Conservation (phyloP, 2,329 filamentous ascomycete species). For the Paecilomyces variotii region DNA sequence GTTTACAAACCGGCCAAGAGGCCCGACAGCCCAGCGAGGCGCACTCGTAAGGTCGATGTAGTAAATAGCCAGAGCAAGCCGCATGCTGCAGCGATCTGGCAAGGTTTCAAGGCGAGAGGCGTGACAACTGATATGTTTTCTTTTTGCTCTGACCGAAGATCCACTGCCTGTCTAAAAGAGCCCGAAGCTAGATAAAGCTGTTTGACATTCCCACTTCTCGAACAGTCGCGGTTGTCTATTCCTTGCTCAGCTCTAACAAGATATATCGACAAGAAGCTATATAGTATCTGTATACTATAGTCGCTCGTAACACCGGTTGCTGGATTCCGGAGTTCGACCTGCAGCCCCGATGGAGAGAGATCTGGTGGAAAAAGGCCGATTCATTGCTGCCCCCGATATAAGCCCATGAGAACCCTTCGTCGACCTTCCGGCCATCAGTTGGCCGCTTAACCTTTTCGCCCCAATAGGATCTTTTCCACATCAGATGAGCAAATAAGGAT, state of each 20-base stretch:
- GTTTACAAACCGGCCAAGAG: constrained; percentile 20
- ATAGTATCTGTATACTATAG: constrained; percentile 46
- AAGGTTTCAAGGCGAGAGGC: constrained; percentile 12
- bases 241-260: constrained; percentile 58
- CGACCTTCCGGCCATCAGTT: neutral
- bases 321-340: constrained; percentile 19
- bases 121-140: constrained; percentile 28
- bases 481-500: neutral
- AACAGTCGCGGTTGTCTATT: constrained; percentile 35
- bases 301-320: constrained; percentile 30
- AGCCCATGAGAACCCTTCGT: neutral
- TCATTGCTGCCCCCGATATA: constrained; percentile 4
- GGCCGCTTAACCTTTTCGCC: neutral
- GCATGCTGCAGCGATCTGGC: constrained; percentile 19
- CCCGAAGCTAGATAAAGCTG: constrained; percentile 60
- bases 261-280: constrained; percentile 63
- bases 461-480: neutral
- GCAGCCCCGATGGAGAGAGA: constrained; percentile 16
- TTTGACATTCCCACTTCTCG: constrained; percentile 29
- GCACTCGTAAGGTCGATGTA: constrained; percentile 11
- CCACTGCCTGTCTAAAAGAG: constrained; percentile 61
- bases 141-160: constrained; percentile 26
- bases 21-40: constrained; percentile 9
- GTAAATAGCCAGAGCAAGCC: constrained; percentile 16
- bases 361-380: constrained; percentile 7